Base-by-base conservation (phyloP, 345 rosid species). In the Ailanthus altissimus region DNA sequence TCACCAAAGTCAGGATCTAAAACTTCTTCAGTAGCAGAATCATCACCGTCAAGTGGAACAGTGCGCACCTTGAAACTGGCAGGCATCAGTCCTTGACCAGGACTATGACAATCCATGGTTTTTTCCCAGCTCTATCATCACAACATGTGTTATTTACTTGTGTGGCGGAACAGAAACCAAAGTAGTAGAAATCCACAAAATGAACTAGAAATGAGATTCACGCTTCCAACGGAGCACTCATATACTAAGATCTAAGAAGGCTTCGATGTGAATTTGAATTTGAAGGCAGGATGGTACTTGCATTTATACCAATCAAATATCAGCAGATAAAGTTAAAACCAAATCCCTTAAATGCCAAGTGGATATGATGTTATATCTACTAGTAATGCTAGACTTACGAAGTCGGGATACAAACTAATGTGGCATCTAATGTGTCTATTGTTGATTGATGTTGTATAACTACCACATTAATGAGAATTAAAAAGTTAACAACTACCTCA, bases 11-110 rank as follows among this genome's bases (percentile, higher is more conserved):
- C 99, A 40, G 97, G 99, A 79, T 95, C 99, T 69, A 91, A 89
- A 9, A 95, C 90, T 73, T 93, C 99, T 81, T 93, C 94, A 0
- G 94, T 91, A 63, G 89, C 88, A 78, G 85, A 85, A 80, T 90
- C 89, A 85, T 93, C 96, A 8, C 97, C 95, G 47, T 93, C 97
- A 56, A 89, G 89, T n/a, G 90, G 96, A 80, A 90, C 87, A 32
- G 86, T 90, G 47, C 92, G 90, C 81, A 95, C 97, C 86, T 95
- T 95, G 83, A 95, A 95, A 83, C 97, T 93, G 57, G 96, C 93
- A 62, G 99, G 99, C 99, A 95, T 95, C 82, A 93, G 73, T 60
- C 99, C 99, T 79, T 93, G 98, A 73, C 99, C 97, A 57, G 99
- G 99, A 74, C 98, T 95, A 78, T 95, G 86, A 71, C 98, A 93